Evolutionary conservation across 768 basidiomycete genomes (phyloP).

Genomic region (Epithele typhae): DNA sequence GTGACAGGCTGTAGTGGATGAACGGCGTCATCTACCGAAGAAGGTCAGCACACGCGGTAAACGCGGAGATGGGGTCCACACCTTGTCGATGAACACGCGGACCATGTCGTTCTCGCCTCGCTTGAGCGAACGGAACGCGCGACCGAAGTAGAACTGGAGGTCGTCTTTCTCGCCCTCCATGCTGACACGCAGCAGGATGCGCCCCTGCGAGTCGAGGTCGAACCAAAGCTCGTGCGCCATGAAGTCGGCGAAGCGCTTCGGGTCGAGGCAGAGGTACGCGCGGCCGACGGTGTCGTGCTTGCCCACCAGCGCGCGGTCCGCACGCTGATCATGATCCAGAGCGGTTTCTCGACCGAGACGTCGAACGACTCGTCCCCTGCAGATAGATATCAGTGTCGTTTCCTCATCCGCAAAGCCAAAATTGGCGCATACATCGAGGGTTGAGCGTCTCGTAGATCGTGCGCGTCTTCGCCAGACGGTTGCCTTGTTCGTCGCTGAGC

Average conservation of each 20-base stretch:
- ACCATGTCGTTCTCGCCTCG: constrained; percentile 95
- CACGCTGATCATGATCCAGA: constrained; percentile 97
- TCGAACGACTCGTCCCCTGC: constrained; percentile 98
- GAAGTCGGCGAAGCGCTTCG: constrained; percentile 82
- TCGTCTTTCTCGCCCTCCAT: constrained; percentile 99
- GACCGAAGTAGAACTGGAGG: constrained; percentile 94
- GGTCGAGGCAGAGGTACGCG: constrained; percentile 89
- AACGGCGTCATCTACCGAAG: constrained; percentile 82
- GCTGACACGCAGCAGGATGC: constrained; percentile 82
- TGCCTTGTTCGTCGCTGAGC: constrained; percentile 87
- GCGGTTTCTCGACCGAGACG: constrained; percentile 85
- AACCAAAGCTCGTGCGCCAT: constrained; percentile 90
- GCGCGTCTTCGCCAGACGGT: constrained; percentile 88
- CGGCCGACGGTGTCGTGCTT: constrained; percentile 93
- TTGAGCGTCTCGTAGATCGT: constrained; percentile 89
- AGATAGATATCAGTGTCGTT: no score
- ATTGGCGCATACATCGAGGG: constrained; percentile 81
- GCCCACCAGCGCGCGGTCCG: constrained; percentile 87
- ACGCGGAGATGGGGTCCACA: constrained; percentile 26
- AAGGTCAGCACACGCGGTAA: not conserved
- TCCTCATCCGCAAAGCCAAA: no score
- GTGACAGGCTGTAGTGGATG: constrained; percentile 82
- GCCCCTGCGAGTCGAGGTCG: constrained; percentile 82
- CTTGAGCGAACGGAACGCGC: constrained; percentile 91
- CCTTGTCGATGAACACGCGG: constrained; percentile 96